Evolutionary conservation across 176 grass and related monocot species (phyloP), one percentile per base, ranked within the genome.

Genomic region (Stipa capillata): DNA sequence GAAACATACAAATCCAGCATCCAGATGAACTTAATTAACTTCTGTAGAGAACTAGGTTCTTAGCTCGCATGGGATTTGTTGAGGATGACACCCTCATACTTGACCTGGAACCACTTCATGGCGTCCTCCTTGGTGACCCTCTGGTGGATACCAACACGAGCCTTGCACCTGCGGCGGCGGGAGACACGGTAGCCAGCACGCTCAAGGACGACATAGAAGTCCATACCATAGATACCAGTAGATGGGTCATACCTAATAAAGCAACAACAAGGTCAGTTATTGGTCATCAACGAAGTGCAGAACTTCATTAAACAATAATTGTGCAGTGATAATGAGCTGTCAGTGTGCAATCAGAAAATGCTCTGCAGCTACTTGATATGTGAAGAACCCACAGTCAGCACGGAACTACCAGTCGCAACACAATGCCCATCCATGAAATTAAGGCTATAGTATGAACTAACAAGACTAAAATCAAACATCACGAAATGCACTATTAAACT

Each of bases 41-140:
- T 63, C 61, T 85, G 71, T 54, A 13, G 18, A 34, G 33, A 61
- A 31, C 67, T 63, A 34, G 11, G 8, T n/a, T 55, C 35, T 78
- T 83, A 87, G 70, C 74, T 81, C 7, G 85, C 78, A 35, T 91
- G 89, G 69, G 84, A 31, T 75, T 90, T 87, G 80, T 90, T 87
- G 80, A 90, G 84, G 70, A 90, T 90, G 37, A 90, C 80, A 80
- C 89, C 89, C 89, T 90, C 89, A 7, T 90, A 90, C 77, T 90
- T 90, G 80, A 87, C 89, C 79, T 90, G 84, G 80, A 90, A 90
- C 89, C 89, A 90, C 89, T 90, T 90, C 89, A 90, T 90, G 51
- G 89, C 84, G 27, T 90, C 89, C 44, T 90, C 89, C 80, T 87
- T 87, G 69, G 89, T 90, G 76, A 90, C 84, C 74, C 84, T 83